Evolutionary conservation across 2,329 filamentous ascomycete species (phyloP), one percentile per base, ranked within the genome.

Genomic region (Cytospora schulzeri): DNA sequence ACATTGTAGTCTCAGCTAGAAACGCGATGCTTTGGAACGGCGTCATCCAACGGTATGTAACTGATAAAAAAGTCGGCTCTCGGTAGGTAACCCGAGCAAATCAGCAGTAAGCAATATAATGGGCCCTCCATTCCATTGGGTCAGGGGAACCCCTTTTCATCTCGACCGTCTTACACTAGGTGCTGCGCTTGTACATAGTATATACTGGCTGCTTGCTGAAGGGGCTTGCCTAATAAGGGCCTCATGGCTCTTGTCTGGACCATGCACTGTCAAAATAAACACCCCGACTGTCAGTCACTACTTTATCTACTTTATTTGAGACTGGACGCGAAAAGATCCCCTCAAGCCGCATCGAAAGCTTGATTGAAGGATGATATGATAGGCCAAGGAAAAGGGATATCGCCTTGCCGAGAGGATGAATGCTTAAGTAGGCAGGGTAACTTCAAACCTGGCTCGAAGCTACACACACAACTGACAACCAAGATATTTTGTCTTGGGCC

Each of bases 71-170:
- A 31, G 64, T 56, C 64, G 64, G 64, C 57, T 60, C 60, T 63
- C 58, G 56, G 57, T 57, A 56, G 54, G 57, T 50, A 63, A 54
- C 54, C 54, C 59, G 59, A 63, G 50, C 63, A 63, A 63, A 65
- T 65, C 63, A 65, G 50, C 56, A 41, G 19, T 33, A 31, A 48
- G 19, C 5, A 5, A 54, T 33, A 41, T 33, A 24, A 56, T 53
- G 52, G n/a, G 51, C 41, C 52, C 62, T 33, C 29, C 28, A 24
- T 56, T 59, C 55, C 55, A 63, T 59, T 63, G 35, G 45, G 7
- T 24, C 60, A 22, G 50, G 24, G 4, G 56, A 52, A 50, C 41
- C 55, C 48, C 28, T 53, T 59, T 31, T 63, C 58, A 60, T 60
- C 58, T 54, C 50, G 26, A 60, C 28, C 26, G 50, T 22, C 35